phyloP scores from a whole-genome alignment of 2,329 filamentous ascomycete genomes.

The Thermoascus crustaceus region DNA sequence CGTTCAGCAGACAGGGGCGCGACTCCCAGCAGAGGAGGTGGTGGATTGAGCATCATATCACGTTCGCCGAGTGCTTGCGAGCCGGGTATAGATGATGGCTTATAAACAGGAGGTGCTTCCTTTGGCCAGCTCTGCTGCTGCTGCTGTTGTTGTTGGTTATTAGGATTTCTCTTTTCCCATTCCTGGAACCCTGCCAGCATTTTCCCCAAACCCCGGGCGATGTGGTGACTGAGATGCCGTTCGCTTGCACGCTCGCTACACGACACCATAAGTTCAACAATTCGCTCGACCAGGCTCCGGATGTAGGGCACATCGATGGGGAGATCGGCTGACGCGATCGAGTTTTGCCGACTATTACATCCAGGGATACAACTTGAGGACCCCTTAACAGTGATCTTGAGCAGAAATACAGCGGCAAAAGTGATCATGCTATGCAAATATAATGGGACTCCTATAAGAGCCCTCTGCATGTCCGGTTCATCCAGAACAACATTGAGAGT shows the following conservation, averaged over 20 bases:
- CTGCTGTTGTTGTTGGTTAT: slow-evolving; percentile 15
- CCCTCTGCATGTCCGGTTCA: slow-evolving; percentile 36
- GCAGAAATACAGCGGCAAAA: slow-evolving; percentile 39
- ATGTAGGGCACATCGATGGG: slow-evolving; percentile 28
- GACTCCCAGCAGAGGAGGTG: slow-evolving; percentile 28
- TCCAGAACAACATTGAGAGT: slow-evolving; percentile 36
- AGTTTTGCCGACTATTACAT: slow-evolving; percentile 28
- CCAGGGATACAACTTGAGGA: slow-evolving; percentile 27
- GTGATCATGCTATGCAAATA: slow-evolving; percentile 43
- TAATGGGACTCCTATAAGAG: slow-evolving; percentile 36
- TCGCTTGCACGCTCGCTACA: slow-evolving; percentile 32
- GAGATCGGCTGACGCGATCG: slow-evolving; percentile 29
- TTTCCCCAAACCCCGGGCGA: slow-evolving; percentile 30
- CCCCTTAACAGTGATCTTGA: slow-evolving; percentile 37
- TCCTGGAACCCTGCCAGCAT: slow-evolving; percentile 34
- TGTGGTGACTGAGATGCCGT: slow-evolving; percentile 34
- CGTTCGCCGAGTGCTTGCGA: slow-evolving; percentile 29
- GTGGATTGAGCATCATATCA: slow-evolving; percentile 29
- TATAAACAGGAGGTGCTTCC: slow-evolving; percentile 26
- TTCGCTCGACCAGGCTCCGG: slow-evolving; percentile 25
- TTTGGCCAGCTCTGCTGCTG: slow-evolving; percentile 15
- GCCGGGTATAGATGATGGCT: slow-evolving; percentile 28
- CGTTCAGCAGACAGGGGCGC: slow-evolving; percentile 33
- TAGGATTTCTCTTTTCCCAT: slow-evolving; percentile 28
- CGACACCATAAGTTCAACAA: slow-evolving; percentile 31